These are phyloP conservation scores for Pittosporum tobira DNA, from an alignment of 129 eudicot genomes.

Conservation along the genomic window DNA sequence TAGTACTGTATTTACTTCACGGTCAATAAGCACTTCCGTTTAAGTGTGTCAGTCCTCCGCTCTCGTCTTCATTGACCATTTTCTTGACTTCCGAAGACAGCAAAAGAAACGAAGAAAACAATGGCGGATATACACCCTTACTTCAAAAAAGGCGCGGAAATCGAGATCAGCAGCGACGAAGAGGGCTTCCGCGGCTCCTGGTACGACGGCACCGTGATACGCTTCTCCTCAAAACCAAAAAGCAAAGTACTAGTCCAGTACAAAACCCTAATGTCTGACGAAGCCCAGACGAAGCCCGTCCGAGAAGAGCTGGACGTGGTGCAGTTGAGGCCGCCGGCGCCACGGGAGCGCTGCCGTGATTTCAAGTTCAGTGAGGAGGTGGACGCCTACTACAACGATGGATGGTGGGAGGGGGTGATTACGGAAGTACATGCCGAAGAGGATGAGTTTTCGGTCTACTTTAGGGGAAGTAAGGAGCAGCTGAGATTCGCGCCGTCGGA, in stretches of 20 bases:
- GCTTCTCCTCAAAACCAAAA: constrained; percentile 12
- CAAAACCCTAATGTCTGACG: constrained; percentile 47
- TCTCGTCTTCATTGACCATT: too few species aligned
- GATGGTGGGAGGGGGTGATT: constrained; percentile 71
- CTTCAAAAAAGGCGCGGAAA: constrained; percentile 43
- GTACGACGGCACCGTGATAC: constrained; percentile 54
- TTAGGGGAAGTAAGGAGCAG: constrained; percentile 41
- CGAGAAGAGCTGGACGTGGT: constrained; percentile 47
- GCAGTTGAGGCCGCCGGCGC: constrained; percentile 64
- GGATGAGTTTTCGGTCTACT: constrained; percentile 33
- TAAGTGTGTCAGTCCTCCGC: too few species aligned
- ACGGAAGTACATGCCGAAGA: constrained; percentile 24
- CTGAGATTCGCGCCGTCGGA: constrained; percentile 30
- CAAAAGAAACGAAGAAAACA: too few species aligned
- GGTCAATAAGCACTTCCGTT: too few species aligned
- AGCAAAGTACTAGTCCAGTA: constrained; percentile 41
- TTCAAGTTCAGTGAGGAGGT: constrained; percentile 62
- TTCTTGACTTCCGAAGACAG: too few species aligned
- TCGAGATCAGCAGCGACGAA: constrained; percentile 83
- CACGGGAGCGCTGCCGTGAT: constrained; percentile 25
- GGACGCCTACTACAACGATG: constrained; percentile 56
- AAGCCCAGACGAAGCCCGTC: constrained; percentile 29
- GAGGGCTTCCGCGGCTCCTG: constrained; percentile 85
- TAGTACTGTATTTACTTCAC: too few species aligned
- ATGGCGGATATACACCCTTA: constrained; percentile 6